A percentile compares a stretch with the other conserved stretches of the same genome.
Evolutionary conservation across 139 green algal genomes (phyloP).

Genomic region (Nannochloris sp.): DNA sequence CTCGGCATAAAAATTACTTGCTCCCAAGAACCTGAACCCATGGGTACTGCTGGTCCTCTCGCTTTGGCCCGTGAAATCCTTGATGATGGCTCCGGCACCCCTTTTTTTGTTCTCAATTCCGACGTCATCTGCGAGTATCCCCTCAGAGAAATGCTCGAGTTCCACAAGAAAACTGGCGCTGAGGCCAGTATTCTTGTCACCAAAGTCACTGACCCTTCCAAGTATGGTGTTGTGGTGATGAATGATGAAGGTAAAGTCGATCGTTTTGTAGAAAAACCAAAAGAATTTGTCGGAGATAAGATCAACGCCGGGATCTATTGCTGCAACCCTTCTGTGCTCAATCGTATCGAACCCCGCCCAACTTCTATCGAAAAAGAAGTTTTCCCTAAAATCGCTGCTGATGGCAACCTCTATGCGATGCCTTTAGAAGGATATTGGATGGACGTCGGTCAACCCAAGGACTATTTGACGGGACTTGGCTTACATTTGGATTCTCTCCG

Average conservation of each 20-base stretch:
- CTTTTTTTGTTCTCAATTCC: slow-evolving; percentile 98
- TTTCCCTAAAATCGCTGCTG: slow-evolving; percentile 85
- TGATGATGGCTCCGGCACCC: slow-evolving; percentile 73
- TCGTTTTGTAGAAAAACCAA: slow-evolving; percentile 92
- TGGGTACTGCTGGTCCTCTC: slow-evolving; percentile 94
- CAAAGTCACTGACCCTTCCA: slow-evolving; percentile 85
- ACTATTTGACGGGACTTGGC: slow-evolving; percentile 79
- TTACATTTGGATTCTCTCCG: slow-evolving; percentile 81
- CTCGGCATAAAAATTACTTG: slow-evolving; percentile 91
- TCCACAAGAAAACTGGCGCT: slow-evolving; percentile 63
- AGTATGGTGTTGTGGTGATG: slow-evolving; percentile 96
- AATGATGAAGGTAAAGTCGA: slow-evolving; percentile 74
- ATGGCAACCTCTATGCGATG: slow-evolving; percentile 81
- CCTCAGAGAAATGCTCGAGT: slow-evolving; percentile 75
- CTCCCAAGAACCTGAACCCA: slow-evolving; percentile 92
- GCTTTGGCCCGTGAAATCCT: slow-evolving; percentile 82
- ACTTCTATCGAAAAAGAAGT: slow-evolving; percentile 95
- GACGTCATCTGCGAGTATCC: slow-evolving; percentile 97
- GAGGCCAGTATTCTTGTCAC: slow-evolving; percentile 95
- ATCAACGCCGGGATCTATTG: slow-evolving; percentile 99
- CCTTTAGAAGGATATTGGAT: slow-evolving; percentile 96
- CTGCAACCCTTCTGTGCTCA: slow-evolving; percentile 69
- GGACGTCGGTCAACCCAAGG: slow-evolving; percentile 95
- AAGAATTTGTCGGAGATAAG: slow-evolving; percentile 98
- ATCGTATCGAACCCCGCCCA: slow-evolving; percentile 87